Conservation (phyloP, 768 basidiomycete species). For the Lenzites betulinus region DNA sequence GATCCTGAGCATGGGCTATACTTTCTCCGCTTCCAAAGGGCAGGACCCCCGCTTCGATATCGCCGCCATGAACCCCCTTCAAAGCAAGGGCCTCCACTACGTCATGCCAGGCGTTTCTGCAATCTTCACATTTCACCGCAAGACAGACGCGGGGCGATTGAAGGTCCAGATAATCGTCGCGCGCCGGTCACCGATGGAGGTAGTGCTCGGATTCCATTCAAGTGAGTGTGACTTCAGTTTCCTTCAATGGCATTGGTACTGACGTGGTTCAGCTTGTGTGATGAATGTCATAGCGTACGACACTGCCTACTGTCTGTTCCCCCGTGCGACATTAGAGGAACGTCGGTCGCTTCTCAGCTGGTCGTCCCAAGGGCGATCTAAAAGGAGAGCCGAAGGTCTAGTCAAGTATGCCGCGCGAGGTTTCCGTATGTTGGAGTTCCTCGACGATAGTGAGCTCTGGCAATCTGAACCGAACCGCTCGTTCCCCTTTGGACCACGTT, state of each 20-base stretch:
- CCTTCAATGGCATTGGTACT: neutral
- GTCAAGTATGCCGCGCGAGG: conserved; percentile 30
- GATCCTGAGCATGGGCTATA: conserved; percentile 37
- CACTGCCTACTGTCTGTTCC: conserved; percentile 45
- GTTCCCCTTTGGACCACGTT: neutral
- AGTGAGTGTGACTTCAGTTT: too few species aligned
- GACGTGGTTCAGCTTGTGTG: conserved; percentile 44
- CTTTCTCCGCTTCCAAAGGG: conserved; percentile 22
- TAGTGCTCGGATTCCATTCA: conserved; percentile 48
- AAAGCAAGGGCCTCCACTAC: conserved; percentile 21
- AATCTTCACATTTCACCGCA: conserved; percentile 36
- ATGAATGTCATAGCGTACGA: conserved; percentile 47
- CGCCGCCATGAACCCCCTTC: neutral
- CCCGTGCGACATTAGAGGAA: conserved; percentile 42
- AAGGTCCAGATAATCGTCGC: conserved; percentile 47
- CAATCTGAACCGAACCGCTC: neutral
- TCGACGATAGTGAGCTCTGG: conserved; percentile 15
- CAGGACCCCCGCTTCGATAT: conserved; percentile 27
- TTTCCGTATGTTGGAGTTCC: conserved; percentile 27
- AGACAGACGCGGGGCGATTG: conserved; percentile 8
- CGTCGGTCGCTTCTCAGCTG: conserved; percentile 28
- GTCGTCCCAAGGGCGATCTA: neutral
- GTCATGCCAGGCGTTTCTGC: conserved; percentile 29
- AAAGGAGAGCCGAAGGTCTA: neutral
- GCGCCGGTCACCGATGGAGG: conserved; percentile 33